Percentiles rank a stretch among this genome's conserved stretches.
These are phyloP conservation scores for Dentiscutata heterogama DNA, from an alignment of 371 early-diverging fungal genomes.

Conservation along the genomic window DNA sequence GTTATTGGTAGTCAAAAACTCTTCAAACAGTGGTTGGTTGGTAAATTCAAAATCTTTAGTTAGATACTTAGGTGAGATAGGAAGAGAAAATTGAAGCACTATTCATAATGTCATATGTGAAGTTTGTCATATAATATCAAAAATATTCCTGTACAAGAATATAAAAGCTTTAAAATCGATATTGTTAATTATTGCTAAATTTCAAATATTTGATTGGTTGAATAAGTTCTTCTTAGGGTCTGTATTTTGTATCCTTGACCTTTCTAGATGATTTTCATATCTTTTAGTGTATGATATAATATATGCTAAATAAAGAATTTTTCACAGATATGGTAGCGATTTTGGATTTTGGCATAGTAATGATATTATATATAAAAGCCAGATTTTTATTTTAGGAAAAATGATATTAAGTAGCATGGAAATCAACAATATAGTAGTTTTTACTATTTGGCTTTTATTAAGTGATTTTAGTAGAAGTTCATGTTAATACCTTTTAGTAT, in stretches of 20 bases:
- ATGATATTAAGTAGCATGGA: constrained; percentile 14
- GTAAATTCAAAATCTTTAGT: too few species aligned
- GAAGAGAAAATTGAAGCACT: too few species aligned
- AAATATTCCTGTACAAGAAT: constrained; percentile 19
- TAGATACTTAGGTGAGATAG: too few species aligned
- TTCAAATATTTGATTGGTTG: background rate
- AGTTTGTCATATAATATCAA: background rate
- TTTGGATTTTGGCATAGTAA: constrained; percentile 36
- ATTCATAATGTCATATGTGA: too few species aligned
- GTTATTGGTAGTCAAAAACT: too few species aligned
- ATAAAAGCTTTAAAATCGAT: constrained; percentile 24
- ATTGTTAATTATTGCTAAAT: constrained; percentile 39
- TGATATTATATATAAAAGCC: constrained; percentile 4
- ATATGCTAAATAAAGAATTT: background rate
- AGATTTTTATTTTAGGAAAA: constrained; percentile 22
- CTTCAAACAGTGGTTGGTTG: too few species aligned
- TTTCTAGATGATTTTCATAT: background rate
- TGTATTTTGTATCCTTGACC: background rate
- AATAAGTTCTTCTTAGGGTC: background rate
- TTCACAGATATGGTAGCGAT: background rate
- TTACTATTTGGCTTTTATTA: background rate
- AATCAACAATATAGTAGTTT: constrained; percentile 6
- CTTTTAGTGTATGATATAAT: background rate
- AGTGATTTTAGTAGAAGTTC: background rate
- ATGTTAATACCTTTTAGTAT: constrained; percentile 9